These are phyloP conservation scores for Ogataea pilisensis DNA, from an alignment of 805 yeast species.

Conservation along the genomic window DNA sequence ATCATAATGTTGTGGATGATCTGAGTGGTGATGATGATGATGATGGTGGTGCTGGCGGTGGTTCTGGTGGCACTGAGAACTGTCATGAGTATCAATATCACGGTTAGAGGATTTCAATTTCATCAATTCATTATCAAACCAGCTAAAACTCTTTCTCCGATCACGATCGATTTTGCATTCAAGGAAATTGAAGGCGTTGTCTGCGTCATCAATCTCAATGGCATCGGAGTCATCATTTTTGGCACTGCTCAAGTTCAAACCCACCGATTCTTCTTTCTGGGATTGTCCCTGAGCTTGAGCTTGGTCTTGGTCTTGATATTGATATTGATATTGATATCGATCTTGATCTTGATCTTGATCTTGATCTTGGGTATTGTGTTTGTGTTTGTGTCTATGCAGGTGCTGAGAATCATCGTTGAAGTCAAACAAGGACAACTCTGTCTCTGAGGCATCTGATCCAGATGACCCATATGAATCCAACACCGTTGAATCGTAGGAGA, in stretches of 20 bases:
- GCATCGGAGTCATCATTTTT: not conserved
- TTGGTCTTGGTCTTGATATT: not conserved
- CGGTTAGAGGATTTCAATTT: not conserved
- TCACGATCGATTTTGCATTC: conserved; percentile 14
- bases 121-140: conserved; percentile 16
- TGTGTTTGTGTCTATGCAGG: no score
- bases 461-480: no score
- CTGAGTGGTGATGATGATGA: conserved; percentile 2
- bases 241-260: no score
- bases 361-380: no score
- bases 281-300: not conserved
- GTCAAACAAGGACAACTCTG: not conserved
- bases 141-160: conserved; percentile 10
- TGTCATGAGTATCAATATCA: not conserved
- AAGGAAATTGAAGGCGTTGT: conserved; percentile 15
- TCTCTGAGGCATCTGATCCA: no score
- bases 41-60: conserved; percentile 5
- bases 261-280: not conserved
- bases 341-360: not conserved
- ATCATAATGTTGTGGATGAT: conserved; percentile 1
- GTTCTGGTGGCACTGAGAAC: not conserved
- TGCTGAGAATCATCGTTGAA: no score
- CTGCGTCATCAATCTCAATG: not conserved
- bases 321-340: not conserved
- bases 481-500: no score